phyloP scores from a whole-genome alignment of 805 yeast genomes.

The Hanseniaspora lachancei region DNA sequence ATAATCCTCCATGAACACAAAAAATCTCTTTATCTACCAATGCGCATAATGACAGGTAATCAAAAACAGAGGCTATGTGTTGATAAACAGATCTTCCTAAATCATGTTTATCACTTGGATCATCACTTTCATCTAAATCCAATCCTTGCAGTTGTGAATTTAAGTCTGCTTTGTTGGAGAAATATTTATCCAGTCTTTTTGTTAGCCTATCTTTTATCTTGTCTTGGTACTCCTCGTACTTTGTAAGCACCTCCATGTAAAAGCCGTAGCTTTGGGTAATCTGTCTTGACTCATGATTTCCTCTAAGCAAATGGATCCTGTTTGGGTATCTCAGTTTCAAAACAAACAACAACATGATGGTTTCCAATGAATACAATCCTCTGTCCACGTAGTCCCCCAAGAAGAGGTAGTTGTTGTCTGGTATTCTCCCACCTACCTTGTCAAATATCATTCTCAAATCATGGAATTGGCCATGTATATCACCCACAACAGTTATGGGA shows the following conservation, averaged over 20 bases:
- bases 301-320: constrained; percentile 70
- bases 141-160: not conserved
- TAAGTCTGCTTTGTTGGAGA: not conserved
- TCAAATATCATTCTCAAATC: constrained; percentile 77
- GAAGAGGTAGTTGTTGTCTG: constrained; percentile 84
- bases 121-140: not conserved
- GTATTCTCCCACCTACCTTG: constrained; percentile 83
- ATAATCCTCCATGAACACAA: constrained; percentile 93
- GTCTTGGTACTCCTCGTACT: constrained; percentile 33
- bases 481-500: constrained; percentile 94
- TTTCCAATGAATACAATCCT: constrained; percentile 86
- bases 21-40: constrained; percentile 81
- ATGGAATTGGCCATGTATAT: constrained; percentile 93
- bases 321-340: constrained; percentile 79
- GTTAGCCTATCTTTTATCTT: not conserved
- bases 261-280: constrained; percentile 96
- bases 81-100: constrained; percentile 66
- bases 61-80: constrained; percentile 83
- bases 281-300: constrained; percentile 93
- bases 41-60: constrained; percentile 75
- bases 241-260: constrained; percentile 83
- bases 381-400: constrained; percentile 94
- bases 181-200: not conserved
- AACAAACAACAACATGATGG: constrained; percentile 70
- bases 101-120: not conserved